Evolutionary conservation across 2,329 filamentous ascomycete genomes (phyloP).

Genomic region (Hypomyces perniciosus): DNA sequence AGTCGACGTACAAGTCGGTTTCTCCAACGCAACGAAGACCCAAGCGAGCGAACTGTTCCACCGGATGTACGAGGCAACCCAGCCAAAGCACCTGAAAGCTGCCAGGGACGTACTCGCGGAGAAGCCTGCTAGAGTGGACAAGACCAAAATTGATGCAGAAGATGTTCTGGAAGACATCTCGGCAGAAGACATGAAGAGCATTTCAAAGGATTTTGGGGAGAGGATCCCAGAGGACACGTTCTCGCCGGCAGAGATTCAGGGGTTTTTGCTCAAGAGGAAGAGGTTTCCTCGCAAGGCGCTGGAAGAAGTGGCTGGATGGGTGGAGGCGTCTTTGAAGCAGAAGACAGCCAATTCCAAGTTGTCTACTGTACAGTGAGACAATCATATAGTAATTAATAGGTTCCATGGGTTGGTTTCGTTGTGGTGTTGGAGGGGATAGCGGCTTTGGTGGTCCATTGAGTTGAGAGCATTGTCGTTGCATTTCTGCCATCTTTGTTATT

Average conservation of each 20-base stretch:
- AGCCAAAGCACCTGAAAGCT: slow-evolving; percentile 10
- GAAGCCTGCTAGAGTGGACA: background rate
- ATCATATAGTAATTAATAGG: background rate
- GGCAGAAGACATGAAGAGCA: slow-evolving; percentile 33
- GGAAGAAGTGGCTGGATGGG: slow-evolving; percentile 48
- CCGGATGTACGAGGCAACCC: slow-evolving; percentile 51
- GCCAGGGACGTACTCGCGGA: background rate
- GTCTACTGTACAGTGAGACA: slow-evolving; percentile 38
- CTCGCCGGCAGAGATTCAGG: slow-evolving; percentile 58
- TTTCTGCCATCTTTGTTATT: no score
- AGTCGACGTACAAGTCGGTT: slow-evolving; percentile 63
- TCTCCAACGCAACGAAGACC: slow-evolving; percentile 49
- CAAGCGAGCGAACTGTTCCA: slow-evolving; percentile 55
- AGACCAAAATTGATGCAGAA: slow-evolving; percentile 5
- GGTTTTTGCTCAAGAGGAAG: slow-evolving; percentile 58
- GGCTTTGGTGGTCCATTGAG: no score
- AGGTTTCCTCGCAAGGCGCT: slow-evolving; percentile 51
- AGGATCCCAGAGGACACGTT: slow-evolving; percentile 48
- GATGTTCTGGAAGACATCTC: slow-evolving; percentile 10
- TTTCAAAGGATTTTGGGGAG: slow-evolving; percentile 45
- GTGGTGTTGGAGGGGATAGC: no score
- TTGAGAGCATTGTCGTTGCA: no score
- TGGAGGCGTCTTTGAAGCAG: slow-evolving; percentile 43
- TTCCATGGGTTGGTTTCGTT: background rate
- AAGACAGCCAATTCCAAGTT: slow-evolving; percentile 46